These are phyloP conservation scores for Sphaerostilbella broomeana DNA, from an alignment of 2,329 filamentous ascomycete genomes.

Conservation along the genomic window DNA sequence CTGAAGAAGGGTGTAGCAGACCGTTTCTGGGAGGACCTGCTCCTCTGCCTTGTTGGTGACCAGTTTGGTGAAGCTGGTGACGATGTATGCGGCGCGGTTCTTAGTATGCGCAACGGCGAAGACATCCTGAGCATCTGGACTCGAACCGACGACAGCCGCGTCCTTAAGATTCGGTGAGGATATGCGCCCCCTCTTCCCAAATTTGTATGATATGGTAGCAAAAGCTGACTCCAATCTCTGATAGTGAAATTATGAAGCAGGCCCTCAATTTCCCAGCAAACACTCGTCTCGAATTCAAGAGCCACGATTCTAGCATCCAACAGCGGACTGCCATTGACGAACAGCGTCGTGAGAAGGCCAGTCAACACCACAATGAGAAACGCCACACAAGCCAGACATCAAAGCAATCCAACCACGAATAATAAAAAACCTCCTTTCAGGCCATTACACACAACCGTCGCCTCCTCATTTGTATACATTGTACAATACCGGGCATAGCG, in stretches of 20 bases:
- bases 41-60: conserved; percentile 86
- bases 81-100: conserved; percentile 88
- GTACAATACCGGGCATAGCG: conserved; percentile 15
- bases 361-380: conserved; percentile 40
- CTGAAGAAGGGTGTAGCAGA: conserved; percentile 97
- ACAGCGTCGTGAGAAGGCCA: conserved; percentile 76
- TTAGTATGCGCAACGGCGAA: conserved; percentile 91
- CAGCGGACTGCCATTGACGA: conserved; percentile 88
- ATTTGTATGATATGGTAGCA: not conserved
- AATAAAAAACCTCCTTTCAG: too few species aligned
- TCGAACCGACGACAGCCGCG: conserved; percentile 82
- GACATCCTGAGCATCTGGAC: conserved; percentile 98
- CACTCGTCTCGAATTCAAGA: conserved; percentile 91
- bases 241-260: conserved; percentile 87
- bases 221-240: not conserved
- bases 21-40: conserved; percentile 91
- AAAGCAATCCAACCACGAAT: conserved; percentile 30
- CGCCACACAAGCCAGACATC: conserved; percentile 25
- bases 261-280: conserved; percentile 79
- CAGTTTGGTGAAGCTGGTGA: conserved; percentile 90
- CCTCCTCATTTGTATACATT: too few species aligned
- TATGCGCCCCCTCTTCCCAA: not conserved
- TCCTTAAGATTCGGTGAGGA: conserved; percentile 84
- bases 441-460: too few species aligned
- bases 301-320: conserved; percentile 90